phyloP scores from a whole-genome alignment of 495 filamentous ascomycete species.

The Penicillium goetzii region DNA sequence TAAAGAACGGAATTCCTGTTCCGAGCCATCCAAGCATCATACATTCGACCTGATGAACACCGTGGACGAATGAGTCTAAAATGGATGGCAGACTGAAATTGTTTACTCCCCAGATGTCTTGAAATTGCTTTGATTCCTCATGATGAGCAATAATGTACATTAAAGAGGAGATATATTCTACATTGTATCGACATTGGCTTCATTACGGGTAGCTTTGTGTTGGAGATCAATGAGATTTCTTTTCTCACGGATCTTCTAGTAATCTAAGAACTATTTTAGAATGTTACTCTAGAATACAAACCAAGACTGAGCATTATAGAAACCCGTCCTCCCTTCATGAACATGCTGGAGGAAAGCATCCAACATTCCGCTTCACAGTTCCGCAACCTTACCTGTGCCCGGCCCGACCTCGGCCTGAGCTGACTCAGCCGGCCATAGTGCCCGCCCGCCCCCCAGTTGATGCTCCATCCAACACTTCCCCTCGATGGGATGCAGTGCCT shows the following conservation, averaged over 20 bases:
- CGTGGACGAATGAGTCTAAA: slow-evolving; percentile 75
- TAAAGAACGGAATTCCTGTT: not conserved
- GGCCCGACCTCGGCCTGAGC: not conserved
- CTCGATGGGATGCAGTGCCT: slow-evolving; percentile 20
- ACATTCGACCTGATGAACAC: slow-evolving; percentile 39
- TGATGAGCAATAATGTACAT: not conserved
- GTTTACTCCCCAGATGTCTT: not conserved
- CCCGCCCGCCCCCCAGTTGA: slow-evolving; percentile 3
- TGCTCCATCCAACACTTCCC: slow-evolving; percentile 12
- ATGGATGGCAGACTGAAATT: slow-evolving; percentile 67
- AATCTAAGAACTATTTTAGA: not conserved
- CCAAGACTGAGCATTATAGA: not conserved
- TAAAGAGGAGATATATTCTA: not conserved
- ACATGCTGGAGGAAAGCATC: not conserved
- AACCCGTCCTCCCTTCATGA: not conserved
- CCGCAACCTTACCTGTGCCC: not conserved
- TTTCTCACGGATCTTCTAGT: not conserved
- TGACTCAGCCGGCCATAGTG: slow-evolving; percentile 17
- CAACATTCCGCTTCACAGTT: not conserved
- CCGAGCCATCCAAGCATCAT: slow-evolving; percentile 63
- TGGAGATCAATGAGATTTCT: not conserved
- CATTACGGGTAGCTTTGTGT: not conserved
- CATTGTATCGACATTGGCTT: not conserved
- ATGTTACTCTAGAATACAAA: not conserved
- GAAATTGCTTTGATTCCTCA: not conserved